A percentile compares a stretch with the other conserved stretches of the same genome.
Evolutionary conservation across 257 asterid species (phyloP).

Genomic region (Eustoma russellianum): DNA sequence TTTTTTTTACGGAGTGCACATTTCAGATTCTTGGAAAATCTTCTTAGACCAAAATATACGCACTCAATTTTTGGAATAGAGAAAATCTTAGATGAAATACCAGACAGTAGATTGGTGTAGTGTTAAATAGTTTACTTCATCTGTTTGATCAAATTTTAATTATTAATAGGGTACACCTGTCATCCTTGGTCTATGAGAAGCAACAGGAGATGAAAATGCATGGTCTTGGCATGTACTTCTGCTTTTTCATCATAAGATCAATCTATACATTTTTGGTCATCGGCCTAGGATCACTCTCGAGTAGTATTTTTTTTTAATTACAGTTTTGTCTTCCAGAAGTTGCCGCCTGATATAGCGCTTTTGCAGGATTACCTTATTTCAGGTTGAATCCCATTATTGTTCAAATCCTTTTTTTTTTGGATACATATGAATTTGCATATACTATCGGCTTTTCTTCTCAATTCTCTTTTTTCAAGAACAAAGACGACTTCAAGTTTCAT

Average conservation of each 20-base stretch:
- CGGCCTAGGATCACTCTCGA: slow-evolving; percentile 24
- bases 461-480: slow-evolving; percentile 18
- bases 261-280: slow-evolving; percentile 21
- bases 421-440: slow-evolving; percentile 34
- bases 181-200: slow-evolving; percentile 35
- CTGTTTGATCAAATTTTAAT: not conserved
- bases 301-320: slow-evolving; percentile 7
- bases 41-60: not conserved
- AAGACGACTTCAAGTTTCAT: slow-evolving; percentile 28
- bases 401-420: slow-evolving; percentile 27
- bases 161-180: slow-evolving; percentile 16
- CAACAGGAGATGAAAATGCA: slow-evolving; percentile 37
- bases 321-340: not conserved
- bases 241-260: slow-evolving; percentile 25
- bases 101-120: too few relatives aligned
- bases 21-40: not conserved
- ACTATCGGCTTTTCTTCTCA: slow-evolving; percentile 25
- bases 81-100: too few relatives aligned
- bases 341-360: slow-evolving; percentile 3
- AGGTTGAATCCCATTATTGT: slow-evolving; percentile 24
- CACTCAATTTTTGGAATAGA: too few relatives aligned
- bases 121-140: too few relatives aligned
- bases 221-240: slow-evolving; percentile 30
- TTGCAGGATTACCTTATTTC: slow-evolving; percentile 26
- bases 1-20: too few relatives aligned